Evolutionary conservation across 2,329 filamentous ascomycete genomes (phyloP), one percentile per base, ranked within the genome.

Genomic region (Kalmusia sp.): DNA sequence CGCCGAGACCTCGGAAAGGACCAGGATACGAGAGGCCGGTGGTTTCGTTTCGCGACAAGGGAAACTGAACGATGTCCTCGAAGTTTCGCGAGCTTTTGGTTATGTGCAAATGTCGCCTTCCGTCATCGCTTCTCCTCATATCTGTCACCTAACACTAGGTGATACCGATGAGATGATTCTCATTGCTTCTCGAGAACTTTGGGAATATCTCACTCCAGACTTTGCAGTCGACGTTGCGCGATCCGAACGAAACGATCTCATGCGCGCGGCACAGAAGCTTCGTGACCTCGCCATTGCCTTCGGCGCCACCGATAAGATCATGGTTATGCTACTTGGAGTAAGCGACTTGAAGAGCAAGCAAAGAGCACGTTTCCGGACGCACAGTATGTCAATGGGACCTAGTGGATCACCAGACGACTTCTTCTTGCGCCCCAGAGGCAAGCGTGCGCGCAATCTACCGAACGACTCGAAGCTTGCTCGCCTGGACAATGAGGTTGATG

Each of bases 301-400:
- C 72, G 95, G 95, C 48, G 91, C 93, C 11, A 93, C 88, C 1
- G 89, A 89, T 69, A 99, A 99, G 78, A 91, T 98, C 59, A 98
- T 98, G 93, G 92, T 99, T 38, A 98, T 98, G 93, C 91, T 99
- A 80, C 87, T 99, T 49, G 93, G 93, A 50, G 90, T 99, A 31
- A 88, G 90, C 50, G 93, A 98, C 69, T 79, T 99, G 49, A 93
- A 96, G 77, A 90, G 91, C 70, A 86, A 92, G 52, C 90, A 96
- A 71, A 85, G 90, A 59, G 90, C 88, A 48, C 74, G 88, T 76
- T 79, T 90, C 73, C 84, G 91, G 51, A 91, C 91, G 34, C 87
- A 92, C 66, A 96, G 90, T 77, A 88, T 96, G 83, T 92, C 91
- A 12, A 85, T 96, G 76, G 91, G 91, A 47, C 90, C 91, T 1